phyloP scores from a whole-genome alignment of 306 rosid species.

The Prunus fruticosa region DNA sequence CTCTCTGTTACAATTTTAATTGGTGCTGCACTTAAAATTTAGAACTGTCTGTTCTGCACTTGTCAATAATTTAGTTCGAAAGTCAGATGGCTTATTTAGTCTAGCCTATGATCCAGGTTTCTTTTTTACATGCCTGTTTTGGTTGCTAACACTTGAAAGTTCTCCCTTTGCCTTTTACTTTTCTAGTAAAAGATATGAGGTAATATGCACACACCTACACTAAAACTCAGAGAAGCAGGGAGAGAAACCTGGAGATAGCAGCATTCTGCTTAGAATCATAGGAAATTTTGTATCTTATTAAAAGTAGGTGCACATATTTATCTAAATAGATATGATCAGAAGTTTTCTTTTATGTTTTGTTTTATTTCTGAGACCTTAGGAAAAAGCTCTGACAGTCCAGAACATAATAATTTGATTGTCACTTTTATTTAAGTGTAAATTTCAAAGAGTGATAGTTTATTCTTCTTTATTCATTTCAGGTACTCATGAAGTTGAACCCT shows the following conservation, averaged over 20 bases:
- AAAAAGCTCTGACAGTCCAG: background rate
- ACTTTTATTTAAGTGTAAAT: background rate
- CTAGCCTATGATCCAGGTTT: background rate
- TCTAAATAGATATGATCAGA: background rate
- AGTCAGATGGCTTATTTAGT: background rate
- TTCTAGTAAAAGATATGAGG: background rate
- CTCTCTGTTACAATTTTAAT: conserved; percentile 5
- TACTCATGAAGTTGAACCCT: conserved; percentile 42
- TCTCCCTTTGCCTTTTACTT: background rate
- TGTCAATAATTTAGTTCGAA: background rate
- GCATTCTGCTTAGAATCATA: background rate
- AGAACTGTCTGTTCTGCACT: background rate
- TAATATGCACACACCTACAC: background rate
- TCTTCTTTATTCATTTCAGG: conserved; percentile 45
- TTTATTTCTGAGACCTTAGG: background rate
- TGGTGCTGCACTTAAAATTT: background rate
- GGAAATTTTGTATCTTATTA: background rate
- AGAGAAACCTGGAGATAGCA: background rate
- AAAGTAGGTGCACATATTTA: background rate
- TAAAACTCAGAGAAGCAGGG: background rate
- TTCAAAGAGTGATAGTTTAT: conserved; percentile 14
- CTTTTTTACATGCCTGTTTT: conserved; percentile 1
- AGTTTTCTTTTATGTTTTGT: background rate
- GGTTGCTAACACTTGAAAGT: conserved; percentile 5
- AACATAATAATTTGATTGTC: too few relatives aligned